Base-by-base conservation (phyloP, 768 basidiomycete species). In the Boletus vermiculosoides region DNA sequence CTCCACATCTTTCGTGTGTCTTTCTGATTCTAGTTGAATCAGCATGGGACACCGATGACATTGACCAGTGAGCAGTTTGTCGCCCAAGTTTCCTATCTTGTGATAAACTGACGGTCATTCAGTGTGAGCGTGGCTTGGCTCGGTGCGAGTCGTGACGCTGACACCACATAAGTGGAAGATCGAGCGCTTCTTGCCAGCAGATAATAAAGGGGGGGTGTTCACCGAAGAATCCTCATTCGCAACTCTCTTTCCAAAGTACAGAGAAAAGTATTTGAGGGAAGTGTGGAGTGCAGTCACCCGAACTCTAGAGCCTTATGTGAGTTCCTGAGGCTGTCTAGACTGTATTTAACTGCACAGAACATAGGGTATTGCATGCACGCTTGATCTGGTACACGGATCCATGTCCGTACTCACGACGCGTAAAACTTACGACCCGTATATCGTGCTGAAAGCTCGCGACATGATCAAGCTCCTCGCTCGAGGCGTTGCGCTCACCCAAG, bases 41-140 rank as follows among this genome's bases (percentile, higher is more conserved):
- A 98, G 96, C 95, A 68, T 98, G 96, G 96, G 96, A 98, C 69
- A 98, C 95, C 44, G 95, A 98, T 72, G 96, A 97, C 65, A 94
- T 98, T 74, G 92, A 98, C 80, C 95, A 97, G 94, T 96, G 71
- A 86, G 94, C 72, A 23, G n/a, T 44, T 30, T 49, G 49, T 42
- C 30, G 23, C 45, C 60, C 31, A 46, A 42, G 44, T 39, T 49
- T 58, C 36, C 51, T 39, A 23, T 46, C 5, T 13, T 37, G 34
- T 36, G 16, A 50, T 41, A 49, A 37, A 54, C 54, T 54, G 31
- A 50, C 39, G n/a, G 48, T 22, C 46, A 48, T 51, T 50, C 6
- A 84, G 82, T 70, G 83, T 84, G 74, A 74, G 81, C 42, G 12
- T 51, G 31, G 23, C 28, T 46, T 36, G 36, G 22, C 33, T 28